Evolutionary conservation across 331 rosid species (phyloP).

Genomic region (Prunus yedoensis): DNA sequence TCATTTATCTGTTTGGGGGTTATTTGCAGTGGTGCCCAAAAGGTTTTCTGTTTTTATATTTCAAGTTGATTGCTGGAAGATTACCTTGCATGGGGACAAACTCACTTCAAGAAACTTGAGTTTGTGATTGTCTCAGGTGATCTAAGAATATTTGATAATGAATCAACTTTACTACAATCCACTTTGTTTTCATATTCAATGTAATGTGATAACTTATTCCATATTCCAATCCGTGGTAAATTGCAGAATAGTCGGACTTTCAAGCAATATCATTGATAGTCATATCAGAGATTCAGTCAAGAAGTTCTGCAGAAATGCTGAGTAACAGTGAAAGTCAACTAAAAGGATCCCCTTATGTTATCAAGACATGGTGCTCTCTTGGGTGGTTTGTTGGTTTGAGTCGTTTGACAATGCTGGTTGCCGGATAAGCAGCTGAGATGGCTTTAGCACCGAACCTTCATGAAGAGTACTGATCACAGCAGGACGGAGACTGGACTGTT

Average conservation of each 20-base stretch:
- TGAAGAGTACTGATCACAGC: too few species aligned
- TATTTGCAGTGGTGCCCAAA: slow-evolving; percentile 80
- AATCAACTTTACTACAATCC: background rate
- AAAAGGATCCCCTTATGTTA: too few species aligned
- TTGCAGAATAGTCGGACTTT: background rate
- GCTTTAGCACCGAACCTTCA: too few species aligned
- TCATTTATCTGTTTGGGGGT: slow-evolving; percentile 7
- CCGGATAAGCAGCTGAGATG: too few species aligned
- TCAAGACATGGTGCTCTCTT: too few species aligned
- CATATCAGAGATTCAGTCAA: background rate
- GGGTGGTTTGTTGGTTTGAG: too few species aligned
- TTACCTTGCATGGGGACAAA: slow-evolving; percentile 76
- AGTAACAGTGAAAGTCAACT: too few species aligned
- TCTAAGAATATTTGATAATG: background rate
- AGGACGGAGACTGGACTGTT: too few species aligned
- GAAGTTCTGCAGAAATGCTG: too few species aligned
- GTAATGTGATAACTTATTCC: background rate
- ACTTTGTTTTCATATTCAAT: background rate
- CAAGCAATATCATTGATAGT: background rate
- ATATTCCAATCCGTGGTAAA: background rate
- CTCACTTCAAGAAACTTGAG: slow-evolving; percentile 62
- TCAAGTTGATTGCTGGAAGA: slow-evolving; percentile 79
- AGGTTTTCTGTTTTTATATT: slow-evolving; percentile 64
- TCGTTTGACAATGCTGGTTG: too few species aligned
- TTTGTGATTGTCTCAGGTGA: slow-evolving; percentile 20